Percentiles rank a stretch among this genome's conserved stretches.
Evolutionary conservation across 1,284 basidiomycete species (phyloP).

Genomic region (Pseudomicrostroma phylloplanum): DNA sequence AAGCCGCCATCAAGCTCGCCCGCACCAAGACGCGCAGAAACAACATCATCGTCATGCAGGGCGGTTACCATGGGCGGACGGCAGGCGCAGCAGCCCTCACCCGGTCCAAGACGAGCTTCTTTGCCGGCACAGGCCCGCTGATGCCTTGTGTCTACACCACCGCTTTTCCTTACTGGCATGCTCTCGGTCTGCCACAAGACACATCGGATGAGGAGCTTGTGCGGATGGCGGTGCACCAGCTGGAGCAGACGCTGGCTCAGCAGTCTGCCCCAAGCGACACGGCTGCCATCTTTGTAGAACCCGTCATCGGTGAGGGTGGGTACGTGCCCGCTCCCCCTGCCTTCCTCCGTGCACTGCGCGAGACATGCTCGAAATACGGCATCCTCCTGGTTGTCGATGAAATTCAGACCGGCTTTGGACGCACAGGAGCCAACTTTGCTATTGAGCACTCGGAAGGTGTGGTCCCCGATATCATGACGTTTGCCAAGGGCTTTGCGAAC

Average conservation of each 20-base stretch:
- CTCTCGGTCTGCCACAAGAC: slow-evolving; percentile 62
- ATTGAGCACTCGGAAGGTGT: slow-evolving; percentile 63
- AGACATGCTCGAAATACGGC: slow-evolving; percentile 76
- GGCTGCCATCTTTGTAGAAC: slow-evolving; percentile 84
- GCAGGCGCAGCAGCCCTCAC: slow-evolving; percentile 77
- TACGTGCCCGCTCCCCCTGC: slow-evolving; percentile 83
- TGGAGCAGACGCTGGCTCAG: slow-evolving; percentile 74
- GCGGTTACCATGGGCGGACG: slow-evolving; percentile 48
- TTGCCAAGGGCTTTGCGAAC: slow-evolving; percentile 90
- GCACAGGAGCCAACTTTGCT: slow-evolving; percentile 75
- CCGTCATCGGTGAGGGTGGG: slow-evolving; percentile 84
- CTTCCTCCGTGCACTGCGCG: slow-evolving; percentile 72
- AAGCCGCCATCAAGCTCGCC: slow-evolving; percentile 71
- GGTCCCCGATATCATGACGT: slow-evolving; percentile 75
- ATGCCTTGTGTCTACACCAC: slow-evolving; percentile 80
- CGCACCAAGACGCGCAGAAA: slow-evolving; percentile 69
- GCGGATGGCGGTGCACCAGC: slow-evolving; percentile 67
- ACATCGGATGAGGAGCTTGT: slow-evolving; percentile 66
- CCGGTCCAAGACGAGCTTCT: slow-evolving; percentile 83
- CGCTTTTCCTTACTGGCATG: slow-evolving; percentile 90
- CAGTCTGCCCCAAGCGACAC: slow-evolving; percentile 79
- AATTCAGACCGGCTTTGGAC: slow-evolving; percentile 74
- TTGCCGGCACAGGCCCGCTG: slow-evolving; percentile 67
- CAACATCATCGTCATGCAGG: slow-evolving; percentile 83
- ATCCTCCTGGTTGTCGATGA: slow-evolving; percentile 57